Percentiles rank a stretch among this genome's conserved stretches.
Conservation (phyloP, 495 filamentous ascomycete genomes). For the Astrothelium macrocarpum region DNA sequence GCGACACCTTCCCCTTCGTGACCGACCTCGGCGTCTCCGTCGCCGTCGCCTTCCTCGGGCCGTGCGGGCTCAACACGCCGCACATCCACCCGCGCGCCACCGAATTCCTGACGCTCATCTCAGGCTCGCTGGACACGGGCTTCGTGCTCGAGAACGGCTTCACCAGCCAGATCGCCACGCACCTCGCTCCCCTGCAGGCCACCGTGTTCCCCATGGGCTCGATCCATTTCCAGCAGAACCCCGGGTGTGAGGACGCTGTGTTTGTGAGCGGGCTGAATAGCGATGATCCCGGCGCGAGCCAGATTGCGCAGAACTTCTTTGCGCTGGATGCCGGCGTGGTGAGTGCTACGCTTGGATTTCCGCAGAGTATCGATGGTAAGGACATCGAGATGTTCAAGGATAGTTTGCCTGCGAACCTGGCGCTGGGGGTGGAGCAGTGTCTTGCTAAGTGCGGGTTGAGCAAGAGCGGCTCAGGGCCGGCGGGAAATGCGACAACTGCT, state of each 20-base stretch:
- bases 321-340: conserved; percentile 37
- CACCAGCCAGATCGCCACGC: conserved; percentile 34
- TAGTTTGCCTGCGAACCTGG: background rate
- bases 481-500: too few species aligned
- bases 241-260: conserved; percentile 37
- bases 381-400: conserved; percentile 38
- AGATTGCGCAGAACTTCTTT: conserved; percentile 44
- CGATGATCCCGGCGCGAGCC: conserved; percentile 42
- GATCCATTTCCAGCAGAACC: conserved; percentile 48
- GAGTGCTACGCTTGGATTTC: conserved; percentile 35
- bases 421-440: background rate
- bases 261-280: conserved; percentile 41
- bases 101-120: conserved; percentile 38
- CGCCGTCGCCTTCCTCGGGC: conserved; percentile 32
- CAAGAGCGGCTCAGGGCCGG: too few species aligned
- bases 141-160: too few species aligned
- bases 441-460: background rate
- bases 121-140: conserved; percentile 38
- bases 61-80: conserved; percentile 40
- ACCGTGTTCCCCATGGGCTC: conserved; percentile 42
- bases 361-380: conserved; percentile 33
- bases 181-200: conserved; percentile 32
- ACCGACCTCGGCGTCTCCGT: conserved; percentile 33
- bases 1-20: conserved; percentile 37
- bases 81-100: conserved; percentile 42